Conservation (phyloP, 2,329 filamentous ascomycete genomes). For the Albifimbria verrucaria region DNA sequence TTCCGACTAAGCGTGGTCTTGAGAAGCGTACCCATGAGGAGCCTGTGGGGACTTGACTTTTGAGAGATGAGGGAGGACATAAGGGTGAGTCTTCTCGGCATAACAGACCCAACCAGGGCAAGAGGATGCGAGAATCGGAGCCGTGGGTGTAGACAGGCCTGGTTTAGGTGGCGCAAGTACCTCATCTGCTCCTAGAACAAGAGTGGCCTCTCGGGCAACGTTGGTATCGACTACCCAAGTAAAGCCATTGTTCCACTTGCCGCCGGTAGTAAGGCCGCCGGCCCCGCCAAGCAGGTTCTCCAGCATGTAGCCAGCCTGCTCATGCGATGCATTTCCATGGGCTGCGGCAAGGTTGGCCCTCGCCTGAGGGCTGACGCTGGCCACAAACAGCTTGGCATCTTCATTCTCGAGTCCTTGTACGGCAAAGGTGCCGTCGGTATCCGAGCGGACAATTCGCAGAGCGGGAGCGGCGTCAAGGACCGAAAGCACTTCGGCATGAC, state of each 20-base stretch:
- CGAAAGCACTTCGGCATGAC: constrained; percentile 83
- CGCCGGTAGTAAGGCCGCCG: constrained; percentile 65
- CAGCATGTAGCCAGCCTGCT: constrained; percentile 80
- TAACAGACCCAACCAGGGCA: constrained; percentile 99
- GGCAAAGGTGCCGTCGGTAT: constrained; percentile 27
- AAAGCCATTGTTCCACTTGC: constrained; percentile 72
- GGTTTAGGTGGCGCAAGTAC: constrained; percentile 41
- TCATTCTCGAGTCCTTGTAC: constrained; percentile 53
- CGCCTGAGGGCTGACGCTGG: constrained; percentile 88
- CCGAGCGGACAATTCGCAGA: constrained; percentile 35
- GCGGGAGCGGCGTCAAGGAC: constrained; percentile 68
- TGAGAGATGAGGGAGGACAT: constrained; percentile 87
- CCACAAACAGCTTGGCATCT: constrained; percentile 78
- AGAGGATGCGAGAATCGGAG: constrained; percentile 77
- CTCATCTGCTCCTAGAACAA: constrained; percentile 77
- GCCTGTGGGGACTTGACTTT: constrained; percentile 92
- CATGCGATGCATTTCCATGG: constrained; percentile 67
- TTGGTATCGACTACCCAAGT: constrained; percentile 91
- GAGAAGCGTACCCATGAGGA: constrained; percentile 79
- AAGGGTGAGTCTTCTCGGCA: constrained; percentile 94
- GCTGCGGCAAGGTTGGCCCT: constrained; percentile 86
- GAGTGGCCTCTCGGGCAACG: constrained; percentile 72
- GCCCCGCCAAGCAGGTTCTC: constrained; percentile 70
- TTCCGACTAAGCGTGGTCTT: constrained; percentile 78
- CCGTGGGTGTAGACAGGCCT: constrained; percentile 18